Evolutionary conservation across 306 rosid genomes (phyloP).

Genomic region (Quercus glauca): DNA sequence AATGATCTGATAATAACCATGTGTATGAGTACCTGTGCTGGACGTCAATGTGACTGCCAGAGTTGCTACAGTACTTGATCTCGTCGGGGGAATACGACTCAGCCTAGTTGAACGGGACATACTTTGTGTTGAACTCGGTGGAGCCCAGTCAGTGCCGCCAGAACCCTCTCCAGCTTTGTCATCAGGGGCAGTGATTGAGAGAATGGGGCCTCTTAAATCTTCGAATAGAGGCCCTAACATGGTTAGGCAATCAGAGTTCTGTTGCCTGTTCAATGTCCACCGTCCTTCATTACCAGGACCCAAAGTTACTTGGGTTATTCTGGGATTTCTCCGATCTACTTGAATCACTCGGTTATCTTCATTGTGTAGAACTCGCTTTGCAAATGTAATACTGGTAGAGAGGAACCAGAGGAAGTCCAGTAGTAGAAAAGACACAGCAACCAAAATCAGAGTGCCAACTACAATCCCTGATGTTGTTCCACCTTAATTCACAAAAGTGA

Average conservation of each 20-base stretch:
- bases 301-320: constrained; percentile 63
- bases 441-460: constrained; percentile 63
- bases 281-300: constrained; percentile 95
- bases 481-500: constrained; percentile 37
- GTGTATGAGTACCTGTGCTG: no score
- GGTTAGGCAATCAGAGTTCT: constrained; percentile 40
- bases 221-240: constrained; percentile 76
- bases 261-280: constrained; percentile 72
- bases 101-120: no score
- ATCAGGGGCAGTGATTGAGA: constrained; percentile 16
- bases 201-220: constrained; percentile 94
- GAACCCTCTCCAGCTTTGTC: no score
- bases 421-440: constrained; percentile 40
- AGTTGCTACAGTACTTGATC: no score
- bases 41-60: no score
- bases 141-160: no score
- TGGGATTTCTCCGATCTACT: constrained; percentile 61
- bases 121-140: no score
- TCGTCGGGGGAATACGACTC: no score
- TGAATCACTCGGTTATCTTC: constrained; percentile 66
- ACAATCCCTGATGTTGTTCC: constrained; percentile 48
- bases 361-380: constrained; percentile 79
- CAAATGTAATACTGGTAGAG: constrained; percentile 76
- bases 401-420: constrained; percentile 69
- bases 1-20: no score